phyloP scores from a whole-genome alignment of 768 basidiomycete genomes.

The Termitomyces sp. region DNA sequence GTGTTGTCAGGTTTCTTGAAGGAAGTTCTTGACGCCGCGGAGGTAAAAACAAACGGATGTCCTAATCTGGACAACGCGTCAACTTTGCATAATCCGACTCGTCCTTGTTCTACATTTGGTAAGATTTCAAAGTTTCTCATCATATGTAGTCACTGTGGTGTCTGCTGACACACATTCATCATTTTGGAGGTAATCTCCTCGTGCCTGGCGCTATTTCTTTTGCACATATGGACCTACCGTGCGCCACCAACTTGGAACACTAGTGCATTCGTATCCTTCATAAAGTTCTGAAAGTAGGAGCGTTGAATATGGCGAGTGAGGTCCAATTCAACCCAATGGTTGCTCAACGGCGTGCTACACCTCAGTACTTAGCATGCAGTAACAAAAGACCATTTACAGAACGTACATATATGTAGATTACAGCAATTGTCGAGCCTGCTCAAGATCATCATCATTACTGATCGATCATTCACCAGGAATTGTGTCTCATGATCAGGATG shows the following conservation, averaged over 20 bases:
- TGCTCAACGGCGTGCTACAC: too few species aligned
- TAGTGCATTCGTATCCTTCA: neutral
- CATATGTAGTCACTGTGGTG: neutral
- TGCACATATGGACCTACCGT: neutral
- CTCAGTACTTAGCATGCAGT: too few species aligned
- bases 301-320: neutral
- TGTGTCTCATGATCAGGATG: neutral
- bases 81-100: neutral
- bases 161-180: neutral
- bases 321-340: too few species aligned
- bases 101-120: constrained; percentile 14
- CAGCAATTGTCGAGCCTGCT: neutral
- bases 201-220: neutral
- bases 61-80: constrained; percentile 10
- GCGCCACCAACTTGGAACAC: neutral
- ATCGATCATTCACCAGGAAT: neutral
- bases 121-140: neutral
- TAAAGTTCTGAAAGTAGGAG: neutral
- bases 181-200: neutral
- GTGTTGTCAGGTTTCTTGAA: neutral
- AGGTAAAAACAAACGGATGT: constrained; percentile 13
- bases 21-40: neutral
- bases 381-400: too few species aligned
- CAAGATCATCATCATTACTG: neutral
- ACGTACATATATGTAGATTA: neutral